Base-by-base conservation (phyloP, 352 stramenopile genomes). In the Phytophthora agathidicida region DNA sequence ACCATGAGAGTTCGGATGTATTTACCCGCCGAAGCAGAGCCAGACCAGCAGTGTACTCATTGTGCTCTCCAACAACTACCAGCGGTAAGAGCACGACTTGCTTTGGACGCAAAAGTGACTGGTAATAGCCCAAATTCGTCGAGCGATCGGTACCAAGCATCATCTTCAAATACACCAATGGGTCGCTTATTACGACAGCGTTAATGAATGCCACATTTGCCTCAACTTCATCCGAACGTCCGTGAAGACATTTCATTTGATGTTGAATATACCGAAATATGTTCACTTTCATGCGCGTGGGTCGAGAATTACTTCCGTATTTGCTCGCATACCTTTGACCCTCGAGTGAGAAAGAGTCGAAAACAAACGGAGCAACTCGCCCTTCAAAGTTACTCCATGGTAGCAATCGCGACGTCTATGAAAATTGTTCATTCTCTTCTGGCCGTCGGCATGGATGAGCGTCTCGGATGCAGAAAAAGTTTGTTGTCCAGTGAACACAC, bases 171-270 rank as follows among this genome's bases (percentile, higher is more conserved):
- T 59, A 75, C 22, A 75, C 67, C 2, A 77, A 27, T 5, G 71
- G 67, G n/a, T 77, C 67, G 26, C 67, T 77, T 67, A 80, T 75
- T 2, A 70, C 14, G 0, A 76, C 55, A 7, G 65, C 52, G 17
- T 75, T 80, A 53, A 80, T 77, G 36, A 77, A 71, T 3, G 69
- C 61, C 11, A 73, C 48, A 19, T 68, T 71, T 0, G 55, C 54
- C n/a, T 70, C 56, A 8, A 71, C 52, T 7, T 46, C 38, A 11
- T 60, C 13, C 5, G 33, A 44, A 0, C 64, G 64, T 14, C 41
- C 28, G 44, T 74, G 54, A 0, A 74, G 31, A 31, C 55, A 57
- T 24, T 71, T 55, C 37, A 74, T 58, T 14, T 71, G 48, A 27
- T 68, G 45, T 36, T 74, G 60, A 16, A 71, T 74, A 6, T 42